Conservation (phyloP, 306 rosid species). For the Cicer yamashitae region DNA sequence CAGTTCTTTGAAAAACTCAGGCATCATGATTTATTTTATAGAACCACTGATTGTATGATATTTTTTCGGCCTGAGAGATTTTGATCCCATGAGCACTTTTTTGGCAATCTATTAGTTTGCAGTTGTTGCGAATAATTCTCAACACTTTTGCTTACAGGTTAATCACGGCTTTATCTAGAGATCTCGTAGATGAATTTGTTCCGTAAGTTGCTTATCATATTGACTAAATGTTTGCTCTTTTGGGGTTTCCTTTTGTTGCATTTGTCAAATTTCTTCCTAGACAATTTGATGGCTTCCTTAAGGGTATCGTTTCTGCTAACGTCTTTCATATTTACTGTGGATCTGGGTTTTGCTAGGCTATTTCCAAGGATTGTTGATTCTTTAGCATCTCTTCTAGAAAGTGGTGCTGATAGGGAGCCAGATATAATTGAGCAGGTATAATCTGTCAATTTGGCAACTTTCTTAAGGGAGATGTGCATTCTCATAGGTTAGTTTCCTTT, state of each 20-base stretch:
- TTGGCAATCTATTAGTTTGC: constrained; percentile 31
- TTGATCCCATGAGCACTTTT: not conserved
- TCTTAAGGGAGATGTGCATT: constrained; percentile 5
- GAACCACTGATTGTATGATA: too few relatives aligned
- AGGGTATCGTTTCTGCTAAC: constrained; percentile 7
- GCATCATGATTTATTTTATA: too few relatives aligned
- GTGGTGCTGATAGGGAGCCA: constrained; percentile 89
- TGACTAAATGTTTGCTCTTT: constrained; percentile 27
- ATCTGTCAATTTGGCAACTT: constrained; percentile 28
- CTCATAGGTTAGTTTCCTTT: constrained; percentile 31
- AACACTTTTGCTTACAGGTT: constrained; percentile 59
- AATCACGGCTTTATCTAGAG: constrained; percentile 82
- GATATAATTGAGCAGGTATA: constrained; percentile 87
- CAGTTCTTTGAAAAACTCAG: too few relatives aligned
- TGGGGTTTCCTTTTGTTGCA: constrained; percentile 9
- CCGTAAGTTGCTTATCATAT: constrained; percentile 70
- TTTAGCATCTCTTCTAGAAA: constrained; percentile 70
- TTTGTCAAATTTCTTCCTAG: constrained; percentile 27
- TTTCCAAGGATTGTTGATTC: constrained; percentile 71
- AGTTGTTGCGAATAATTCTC: constrained; percentile 35
- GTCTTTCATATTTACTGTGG: constrained; percentile 41
- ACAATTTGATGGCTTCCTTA: constrained; percentile 34
- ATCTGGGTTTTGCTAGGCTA: constrained; percentile 56
- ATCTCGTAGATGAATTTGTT: constrained; percentile 76
- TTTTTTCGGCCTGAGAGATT: too few relatives aligned